phyloP scores from a whole-genome alignment of 2,329 filamentous ascomycete genomes.

The Apiospora hydei region DNA sequence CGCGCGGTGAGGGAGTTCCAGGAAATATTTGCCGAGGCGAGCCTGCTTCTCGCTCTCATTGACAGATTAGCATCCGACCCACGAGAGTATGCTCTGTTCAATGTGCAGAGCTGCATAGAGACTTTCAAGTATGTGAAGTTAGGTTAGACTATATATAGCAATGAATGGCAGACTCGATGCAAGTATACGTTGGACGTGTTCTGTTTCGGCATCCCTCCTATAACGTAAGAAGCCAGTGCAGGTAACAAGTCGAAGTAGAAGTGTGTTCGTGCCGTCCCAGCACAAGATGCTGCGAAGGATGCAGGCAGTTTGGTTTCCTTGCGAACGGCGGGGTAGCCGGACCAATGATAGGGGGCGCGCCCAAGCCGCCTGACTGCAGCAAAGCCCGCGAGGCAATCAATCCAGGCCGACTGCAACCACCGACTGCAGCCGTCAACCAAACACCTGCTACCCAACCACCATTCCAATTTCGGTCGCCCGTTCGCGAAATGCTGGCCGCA shows the following conservation, averaged over 20 bases:
- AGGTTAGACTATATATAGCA: background rate
- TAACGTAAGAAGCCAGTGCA: background rate
- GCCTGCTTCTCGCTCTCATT: background rate
- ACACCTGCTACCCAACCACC: background rate
- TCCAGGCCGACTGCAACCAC: conserved; percentile 8
- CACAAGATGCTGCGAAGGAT: background rate
- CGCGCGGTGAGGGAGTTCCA: background rate
- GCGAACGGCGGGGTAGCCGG: conserved; percentile 1
- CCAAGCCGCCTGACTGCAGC: background rate
- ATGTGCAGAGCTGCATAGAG: background rate
- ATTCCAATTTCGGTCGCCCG: background rate
- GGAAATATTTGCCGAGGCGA: background rate
- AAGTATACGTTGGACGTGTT: background rate
- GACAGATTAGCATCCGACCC: background rate
- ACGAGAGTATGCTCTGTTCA: background rate
- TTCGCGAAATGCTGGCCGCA: background rate
- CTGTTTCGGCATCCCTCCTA: background rate
- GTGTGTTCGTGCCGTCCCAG: background rate
- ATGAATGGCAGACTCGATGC: background rate
- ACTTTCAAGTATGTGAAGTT: background rate
- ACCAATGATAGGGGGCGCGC: conserved; percentile 17
- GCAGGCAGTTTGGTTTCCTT: background rate
- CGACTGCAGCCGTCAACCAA: background rate
- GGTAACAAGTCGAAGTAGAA: background rate
- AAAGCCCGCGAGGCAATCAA: background rate